A percentile compares a stretch with the other conserved stretches of the same genome.
phyloP scores from a whole-genome alignment of 768 basidiomycete genomes.

The Mycena latifolia region DNA sequence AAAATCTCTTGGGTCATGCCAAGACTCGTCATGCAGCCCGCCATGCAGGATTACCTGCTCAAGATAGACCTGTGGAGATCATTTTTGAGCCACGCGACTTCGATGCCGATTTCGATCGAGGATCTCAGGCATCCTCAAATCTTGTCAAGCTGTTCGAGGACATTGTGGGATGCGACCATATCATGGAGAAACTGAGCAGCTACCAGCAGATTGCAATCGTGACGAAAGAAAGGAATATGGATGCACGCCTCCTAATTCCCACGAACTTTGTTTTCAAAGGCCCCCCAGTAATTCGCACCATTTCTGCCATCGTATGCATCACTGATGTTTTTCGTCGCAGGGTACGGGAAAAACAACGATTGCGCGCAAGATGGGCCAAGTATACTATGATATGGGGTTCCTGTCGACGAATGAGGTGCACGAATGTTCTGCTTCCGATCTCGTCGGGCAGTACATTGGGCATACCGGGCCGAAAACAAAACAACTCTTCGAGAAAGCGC shows the following conservation, averaged over 20 bases:
- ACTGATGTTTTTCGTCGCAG: neutral
- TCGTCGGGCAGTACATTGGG: conserved; percentile 77
- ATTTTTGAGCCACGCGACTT: conserved; percentile 73
- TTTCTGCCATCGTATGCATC: neutral
- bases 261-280: conserved; percentile 81
- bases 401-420: conserved; percentile 61
- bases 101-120: conserved; percentile 70
- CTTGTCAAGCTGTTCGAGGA: conserved; percentile 70
- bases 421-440: conserved; percentile 77
- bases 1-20: conserved; percentile 66
- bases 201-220: conserved; percentile 63
- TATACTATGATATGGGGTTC: conserved; percentile 66
- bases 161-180: conserved; percentile 68
- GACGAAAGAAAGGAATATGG: conserved; percentile 54
- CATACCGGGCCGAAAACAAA: conserved; percentile 77
- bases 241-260: conserved; percentile 64
- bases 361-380: conserved; percentile 63
- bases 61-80: conserved; percentile 44
- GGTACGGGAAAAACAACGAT: conserved; percentile 67
- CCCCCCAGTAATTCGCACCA: conserved; percentile 57
- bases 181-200: conserved; percentile 58
- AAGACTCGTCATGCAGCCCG: conserved; percentile 61
- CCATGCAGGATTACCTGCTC: conserved; percentile 38
- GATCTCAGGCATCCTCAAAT: conserved; percentile 58
- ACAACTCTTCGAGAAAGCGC: conserved; percentile 70